phyloP scores from a whole-genome alignment of 2,329 filamentous ascomycete genomes.

The Cladosporium sp. region DNA sequence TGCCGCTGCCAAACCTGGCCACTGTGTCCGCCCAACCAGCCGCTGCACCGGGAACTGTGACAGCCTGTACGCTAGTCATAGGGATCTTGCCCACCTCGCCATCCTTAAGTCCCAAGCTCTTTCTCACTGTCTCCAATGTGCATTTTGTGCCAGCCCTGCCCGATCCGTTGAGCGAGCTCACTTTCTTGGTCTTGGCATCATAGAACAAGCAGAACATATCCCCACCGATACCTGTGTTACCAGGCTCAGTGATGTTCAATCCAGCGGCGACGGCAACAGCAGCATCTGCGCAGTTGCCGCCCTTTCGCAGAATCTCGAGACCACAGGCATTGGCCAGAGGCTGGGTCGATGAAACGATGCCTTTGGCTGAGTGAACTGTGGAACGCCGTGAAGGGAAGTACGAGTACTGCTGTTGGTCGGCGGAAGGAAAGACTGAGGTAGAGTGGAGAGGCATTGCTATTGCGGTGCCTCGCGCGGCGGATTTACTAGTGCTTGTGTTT shows the following conservation, averaged over 20 bases:
- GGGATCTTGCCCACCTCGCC: constrained; percentile 61
- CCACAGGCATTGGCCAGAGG: constrained; percentile 86
- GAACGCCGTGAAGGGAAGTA: constrained; percentile 77
- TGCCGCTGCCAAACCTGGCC: constrained; percentile 84
- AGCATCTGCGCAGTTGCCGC: constrained; percentile 95
- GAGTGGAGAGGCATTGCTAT: constrained; percentile 45
- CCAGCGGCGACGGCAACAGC: constrained; percentile 90
- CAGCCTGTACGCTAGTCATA: constrained; percentile 69
- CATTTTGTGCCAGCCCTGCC: constrained; percentile 71
- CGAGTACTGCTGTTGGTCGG: constrained; percentile 47
- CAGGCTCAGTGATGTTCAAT: constrained; percentile 89
- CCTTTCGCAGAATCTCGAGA: constrained; percentile 74
- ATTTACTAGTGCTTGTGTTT: background rate
- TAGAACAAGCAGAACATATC: constrained; percentile 97
- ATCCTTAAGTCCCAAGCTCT: constrained; percentile 62
- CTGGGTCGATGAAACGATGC: constrained; percentile 86
- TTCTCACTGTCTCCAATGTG: constrained; percentile 66
- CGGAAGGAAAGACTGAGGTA: constrained; percentile 47
- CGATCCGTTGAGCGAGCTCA: constrained; percentile 86
- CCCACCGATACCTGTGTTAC: constrained; percentile 89
- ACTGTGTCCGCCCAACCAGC: constrained; percentile 92
- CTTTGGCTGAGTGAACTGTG: constrained; percentile 87
- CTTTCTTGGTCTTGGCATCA: constrained; percentile 73
- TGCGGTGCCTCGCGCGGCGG: background rate
- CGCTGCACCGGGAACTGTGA: constrained; percentile 83